Percentiles rank a stretch among this genome's conserved stretches.
These are phyloP conservation scores for Pseudogymnoascus sp. DNA, from an alignment of 2,329 filamentous ascomycete species.

Conservation along the genomic window DNA sequence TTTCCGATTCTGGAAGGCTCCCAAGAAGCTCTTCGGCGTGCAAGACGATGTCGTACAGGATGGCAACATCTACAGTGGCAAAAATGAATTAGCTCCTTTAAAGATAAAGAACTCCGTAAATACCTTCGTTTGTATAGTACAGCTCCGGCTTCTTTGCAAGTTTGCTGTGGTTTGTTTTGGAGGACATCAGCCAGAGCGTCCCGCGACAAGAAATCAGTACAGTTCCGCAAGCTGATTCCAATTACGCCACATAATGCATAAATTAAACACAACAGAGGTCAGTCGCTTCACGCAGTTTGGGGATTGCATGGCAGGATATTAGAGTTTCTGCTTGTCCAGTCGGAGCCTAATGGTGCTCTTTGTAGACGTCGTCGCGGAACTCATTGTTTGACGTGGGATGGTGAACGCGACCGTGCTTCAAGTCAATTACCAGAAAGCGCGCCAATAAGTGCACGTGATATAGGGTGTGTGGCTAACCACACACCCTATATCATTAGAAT, in stretches of 20 bases:
- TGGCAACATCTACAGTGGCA: slow-evolving; percentile 56
- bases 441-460: not conserved
- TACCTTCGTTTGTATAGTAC: slow-evolving; percentile 56
- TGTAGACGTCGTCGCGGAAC: not conserved
- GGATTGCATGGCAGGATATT: not conserved
- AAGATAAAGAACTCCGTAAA: slow-evolving; percentile 11
- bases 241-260: slow-evolving; percentile 4
- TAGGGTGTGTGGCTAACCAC: not conserved
- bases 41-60: slow-evolving; percentile 69
- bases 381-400: not conserved
- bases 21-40: slow-evolving; percentile 59
- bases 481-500: too few relatives aligned
- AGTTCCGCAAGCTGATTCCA: slow-evolving; percentile 1
- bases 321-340: not conserved
- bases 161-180: slow-evolving; percentile 1
- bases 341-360: not conserved
- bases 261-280: not conserved
- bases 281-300: not conserved
- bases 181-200: slow-evolving; percentile 8
- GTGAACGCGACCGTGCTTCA: not conserved
- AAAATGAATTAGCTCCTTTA: not conserved
- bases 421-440: not conserved
- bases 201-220: not conserved
- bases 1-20: slow-evolving; percentile 49
- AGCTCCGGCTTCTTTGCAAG: slow-evolving; percentile 26